These are phyloP conservation scores for Medicago lupulina DNA, from an alignment of 306 rosid species.

Conservation along the genomic window DNA sequence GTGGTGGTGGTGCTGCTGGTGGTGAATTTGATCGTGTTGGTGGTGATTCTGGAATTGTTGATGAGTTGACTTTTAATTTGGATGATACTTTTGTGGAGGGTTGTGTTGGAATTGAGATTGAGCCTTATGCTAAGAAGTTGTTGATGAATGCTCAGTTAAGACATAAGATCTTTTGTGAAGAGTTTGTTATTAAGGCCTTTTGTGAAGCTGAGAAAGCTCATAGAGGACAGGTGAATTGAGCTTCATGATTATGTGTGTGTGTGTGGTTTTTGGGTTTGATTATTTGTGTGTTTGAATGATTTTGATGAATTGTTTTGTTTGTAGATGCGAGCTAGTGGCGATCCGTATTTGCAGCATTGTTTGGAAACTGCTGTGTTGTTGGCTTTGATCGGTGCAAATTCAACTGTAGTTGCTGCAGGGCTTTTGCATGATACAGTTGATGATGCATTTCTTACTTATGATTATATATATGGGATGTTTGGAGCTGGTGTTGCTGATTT, in stretches of 20 bases:
- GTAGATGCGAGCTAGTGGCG: constrained; percentile 92
- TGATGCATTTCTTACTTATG: constrained; percentile 75
- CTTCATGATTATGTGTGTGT: background rate
- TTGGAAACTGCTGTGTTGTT: constrained; percentile 92
- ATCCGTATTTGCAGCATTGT: constrained; percentile 95
- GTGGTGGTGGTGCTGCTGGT: constrained; percentile 49
- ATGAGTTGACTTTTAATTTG: constrained; percentile 82
- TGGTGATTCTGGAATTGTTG: constrained; percentile 51
- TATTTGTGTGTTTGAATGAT: constrained; percentile 19
- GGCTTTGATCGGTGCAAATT: constrained; percentile 89
- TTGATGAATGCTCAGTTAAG: constrained; percentile 77
- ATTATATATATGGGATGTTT: constrained; percentile 68
- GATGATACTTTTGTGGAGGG: constrained; percentile 70
- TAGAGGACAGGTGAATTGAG: constrained; percentile 79
- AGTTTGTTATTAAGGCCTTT: constrained; percentile 87
- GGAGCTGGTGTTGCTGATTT: constrained; percentile 90
- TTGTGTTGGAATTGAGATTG: constrained; percentile 52
- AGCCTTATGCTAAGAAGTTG: constrained; percentile 80
- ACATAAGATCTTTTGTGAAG: constrained; percentile 83
- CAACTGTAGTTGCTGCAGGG: constrained; percentile 95
- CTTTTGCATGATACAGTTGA: constrained; percentile 96
- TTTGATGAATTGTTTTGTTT: constrained; percentile 28
- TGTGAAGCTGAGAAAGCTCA: constrained; percentile 95
- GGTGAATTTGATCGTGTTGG: constrained; percentile 51
- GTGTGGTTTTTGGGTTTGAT: constrained; percentile 24